Percentiles rank a stretch among this genome's conserved stretches.
Conservation (phyloP, 192 early-diverging fungal species). For the Phycomyces blakesleeanus region DNA sequence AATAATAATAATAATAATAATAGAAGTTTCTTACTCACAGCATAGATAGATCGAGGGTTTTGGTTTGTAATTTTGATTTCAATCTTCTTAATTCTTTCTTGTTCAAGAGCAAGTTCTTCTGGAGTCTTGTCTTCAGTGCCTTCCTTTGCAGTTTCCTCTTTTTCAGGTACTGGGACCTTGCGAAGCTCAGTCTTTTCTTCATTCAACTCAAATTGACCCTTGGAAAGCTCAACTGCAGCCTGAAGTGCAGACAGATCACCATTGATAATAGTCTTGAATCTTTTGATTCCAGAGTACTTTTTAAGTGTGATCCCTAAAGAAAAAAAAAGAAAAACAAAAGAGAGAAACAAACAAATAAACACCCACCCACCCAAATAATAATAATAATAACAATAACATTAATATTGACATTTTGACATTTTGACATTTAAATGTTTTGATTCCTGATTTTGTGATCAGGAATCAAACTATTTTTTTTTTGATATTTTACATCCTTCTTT, state of each 20-base stretch:
- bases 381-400: too few species aligned
- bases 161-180: neutral
- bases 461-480: neutral
- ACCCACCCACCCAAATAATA: too few species aligned
- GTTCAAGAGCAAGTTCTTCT: neutral
- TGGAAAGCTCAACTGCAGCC: slow-evolving; percentile 11
- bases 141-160: neutral
- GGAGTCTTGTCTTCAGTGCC: neutral
- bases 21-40: too few species aligned
- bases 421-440: neutral
- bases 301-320: slow-evolving; percentile 32
- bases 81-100: neutral
- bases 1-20: too few species aligned
- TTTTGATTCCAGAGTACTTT: slow-evolving; percentile 26
- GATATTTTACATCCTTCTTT: slow-evolving; percentile 32
- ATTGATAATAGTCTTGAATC: slow-evolving; percentile 25
- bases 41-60: slow-evolving; percentile 29
- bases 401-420: too few species aligned
- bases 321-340: too few species aligned
- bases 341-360: too few species aligned
- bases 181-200: slow-evolving; percentile 24
- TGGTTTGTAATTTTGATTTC: neutral
- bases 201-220: slow-evolving; percentile 18
- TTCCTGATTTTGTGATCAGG: too few species aligned
- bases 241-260: slow-evolving; percentile 17